phyloP scores from a whole-genome alignment of 306 rosid genomes.

The Corylus heterophylla region DNA sequence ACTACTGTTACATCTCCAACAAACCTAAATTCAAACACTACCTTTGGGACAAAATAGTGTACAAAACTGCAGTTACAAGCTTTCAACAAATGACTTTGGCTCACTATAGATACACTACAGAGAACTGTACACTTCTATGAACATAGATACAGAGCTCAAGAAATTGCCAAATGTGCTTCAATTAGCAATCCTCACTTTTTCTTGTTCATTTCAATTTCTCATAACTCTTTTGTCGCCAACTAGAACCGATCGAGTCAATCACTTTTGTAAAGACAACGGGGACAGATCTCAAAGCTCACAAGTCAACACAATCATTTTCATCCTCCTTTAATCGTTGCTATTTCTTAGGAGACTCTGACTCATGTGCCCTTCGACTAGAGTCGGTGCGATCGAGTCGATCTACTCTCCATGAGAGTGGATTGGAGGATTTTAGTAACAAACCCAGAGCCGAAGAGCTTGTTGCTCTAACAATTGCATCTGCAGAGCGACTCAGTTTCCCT shows the following conservation, averaged over 20 bases:
- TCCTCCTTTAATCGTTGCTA: slow-evolving; percentile 10
- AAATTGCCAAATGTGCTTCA: neutral
- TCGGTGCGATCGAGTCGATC: slow-evolving; percentile 54
- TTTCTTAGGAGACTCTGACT: slow-evolving; percentile 27
- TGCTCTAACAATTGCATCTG: slow-evolving; percentile 85
- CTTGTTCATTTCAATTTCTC: neutral
- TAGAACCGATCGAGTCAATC: neutral
- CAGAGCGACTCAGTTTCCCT: slow-evolving; percentile 75
- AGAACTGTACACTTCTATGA: neutral
- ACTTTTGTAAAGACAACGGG: neutral
- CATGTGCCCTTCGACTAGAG: slow-evolving; percentile 40
- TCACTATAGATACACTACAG: neutral
- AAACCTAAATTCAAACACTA: neutral
- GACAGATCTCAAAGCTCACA: slow-evolving; percentile 13
- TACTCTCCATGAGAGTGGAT: slow-evolving; percentile 56
- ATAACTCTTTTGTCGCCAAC: neutral
- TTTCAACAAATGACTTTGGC: neutral
- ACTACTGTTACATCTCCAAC: neutral
- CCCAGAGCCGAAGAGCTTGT: slow-evolving; percentile 85
- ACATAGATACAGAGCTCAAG: neutral
- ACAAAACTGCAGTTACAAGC: neutral
- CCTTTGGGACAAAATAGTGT: neutral
- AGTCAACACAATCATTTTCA: slow-evolving; percentile 7
- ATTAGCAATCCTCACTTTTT: neutral
- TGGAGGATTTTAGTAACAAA: slow-evolving; percentile 73